Evolutionary conservation across 169 alveolate genomes (phyloP), one percentile per base, ranked within the genome.

Genomic region (Plasmodium yoelii): DNA sequence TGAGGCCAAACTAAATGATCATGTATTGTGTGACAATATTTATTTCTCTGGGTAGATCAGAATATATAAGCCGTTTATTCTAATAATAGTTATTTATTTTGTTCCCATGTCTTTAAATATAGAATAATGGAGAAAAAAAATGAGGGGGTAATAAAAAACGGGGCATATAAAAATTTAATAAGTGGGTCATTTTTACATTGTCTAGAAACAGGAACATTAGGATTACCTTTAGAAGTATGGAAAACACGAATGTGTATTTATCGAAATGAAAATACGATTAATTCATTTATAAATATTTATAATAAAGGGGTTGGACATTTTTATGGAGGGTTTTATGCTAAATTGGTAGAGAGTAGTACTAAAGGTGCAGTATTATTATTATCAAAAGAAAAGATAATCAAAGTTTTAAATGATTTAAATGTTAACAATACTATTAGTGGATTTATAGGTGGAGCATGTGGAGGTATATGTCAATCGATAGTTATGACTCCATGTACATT

Each of bases 401-500:
- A 46, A 57, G 5, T 65, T 10, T 80, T 73, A 12, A 74, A 71
- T 13, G 19, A 56, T 63, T 49, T 80, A 18, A 84, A 73, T 80
- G 15, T 73, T 26, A 88, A 84, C 18, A 22, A 59, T 4, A 93
- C 95, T 13, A 57, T 73, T 73, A 60, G 92, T 53, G 96, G 96
- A 1, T 89, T 94, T 63, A 68, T 75, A 10, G 95, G 95, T 24
- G 96, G 96, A 19, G 95, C 96, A 4, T 75, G 94, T 28, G 96
- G 96, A 12, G 94, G 96, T 57, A 88, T 93, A 6, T 87, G 90
- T 7, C 95, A 94, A 68, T 90, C 95, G 12, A 18, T 65, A 8
- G 95, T 94, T n/a, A 94, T 92, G 95, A 87, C 94, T 2, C 96
- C 96, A 1, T 94, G 96, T 56, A 94, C 96, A 19, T 94, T 93